A percentile compares a stretch with the other conserved stretches of the same genome.
These are phyloP conservation scores for Arthrobotrys pseudoclavata DNA, from an alignment of 2,329 filamentous ascomycete genomes.

Conservation along the genomic window DNA sequence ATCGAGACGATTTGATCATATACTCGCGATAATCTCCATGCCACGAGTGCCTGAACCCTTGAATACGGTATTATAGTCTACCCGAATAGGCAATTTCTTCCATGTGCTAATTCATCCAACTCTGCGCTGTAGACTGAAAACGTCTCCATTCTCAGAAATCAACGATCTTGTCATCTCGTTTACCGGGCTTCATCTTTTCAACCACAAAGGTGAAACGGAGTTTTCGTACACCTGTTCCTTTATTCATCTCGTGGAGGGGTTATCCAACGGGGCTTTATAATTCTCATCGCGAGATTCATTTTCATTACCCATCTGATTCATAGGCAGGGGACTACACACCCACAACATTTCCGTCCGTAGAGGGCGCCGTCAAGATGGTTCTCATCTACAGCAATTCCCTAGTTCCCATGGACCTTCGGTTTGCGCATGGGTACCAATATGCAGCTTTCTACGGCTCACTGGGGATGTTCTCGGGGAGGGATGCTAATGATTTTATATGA, in stretches of 20 bases:
- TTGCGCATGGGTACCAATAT: conserved; percentile 49
- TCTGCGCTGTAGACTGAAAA: conserved; percentile 20
- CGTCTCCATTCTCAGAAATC: conserved; percentile 22
- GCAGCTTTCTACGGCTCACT: conserved; percentile 54
- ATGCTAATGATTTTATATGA: conserved; percentile 41
- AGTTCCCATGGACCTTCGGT: conserved; percentile 44
- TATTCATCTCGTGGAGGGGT: background rate
- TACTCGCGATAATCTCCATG: conserved; percentile 27
- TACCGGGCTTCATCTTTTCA: conserved; percentile 4
- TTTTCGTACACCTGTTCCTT: background rate
- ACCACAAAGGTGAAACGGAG: conserved; percentile 25
- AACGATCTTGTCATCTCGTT: conserved; percentile 19
- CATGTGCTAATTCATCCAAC: conserved; percentile 33
- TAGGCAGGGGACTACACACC: conserved; percentile 22
- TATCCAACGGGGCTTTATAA: conserved; percentile 3
- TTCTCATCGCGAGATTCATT: conserved; percentile 22
- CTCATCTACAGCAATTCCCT: conserved; percentile 52
- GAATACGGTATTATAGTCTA: conserved; percentile 4
- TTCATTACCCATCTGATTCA: background rate
- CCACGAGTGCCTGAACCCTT: background rate
- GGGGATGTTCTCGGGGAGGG: conserved; percentile 40
- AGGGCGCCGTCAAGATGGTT: conserved; percentile 51
- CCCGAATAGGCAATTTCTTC: background rate
- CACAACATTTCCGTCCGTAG: conserved; percentile 28
- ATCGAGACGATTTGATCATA: conserved; percentile 21